phyloP scores from a whole-genome alignment of 805 yeast species.

The Saccharomyces kudriavzevii region DNA sequence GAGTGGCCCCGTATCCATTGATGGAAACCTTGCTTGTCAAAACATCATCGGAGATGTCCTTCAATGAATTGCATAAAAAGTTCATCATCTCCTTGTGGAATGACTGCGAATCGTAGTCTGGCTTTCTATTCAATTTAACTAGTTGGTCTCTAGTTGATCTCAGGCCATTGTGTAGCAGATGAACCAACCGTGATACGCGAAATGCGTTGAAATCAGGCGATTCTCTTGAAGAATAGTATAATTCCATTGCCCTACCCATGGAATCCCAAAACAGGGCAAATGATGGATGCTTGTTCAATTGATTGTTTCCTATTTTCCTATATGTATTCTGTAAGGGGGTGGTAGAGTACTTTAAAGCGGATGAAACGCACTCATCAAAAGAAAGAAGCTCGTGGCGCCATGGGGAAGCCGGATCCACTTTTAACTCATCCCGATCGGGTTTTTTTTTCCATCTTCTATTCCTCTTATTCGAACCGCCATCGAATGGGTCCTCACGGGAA shows the following conservation, averaged over 20 bases:
- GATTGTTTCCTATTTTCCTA: constrained; percentile 5
- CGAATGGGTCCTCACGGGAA: neutral
- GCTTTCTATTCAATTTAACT: constrained; percentile 43
- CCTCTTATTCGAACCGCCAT: neutral
- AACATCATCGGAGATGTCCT: constrained; percentile 41
- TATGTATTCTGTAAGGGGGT: constrained; percentile 10
- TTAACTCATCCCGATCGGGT: neutral
- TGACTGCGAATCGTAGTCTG: constrained; percentile 49
- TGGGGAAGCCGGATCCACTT: neutral
- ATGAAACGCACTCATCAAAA: constrained; percentile 14
- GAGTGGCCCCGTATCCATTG: constrained; percentile 45
- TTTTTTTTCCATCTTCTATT: neutral
- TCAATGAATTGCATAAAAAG: constrained; percentile 38
- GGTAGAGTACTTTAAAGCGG: constrained; percentile 10
- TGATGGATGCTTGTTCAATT: neutral
- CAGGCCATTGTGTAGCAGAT: constrained; percentile 43
- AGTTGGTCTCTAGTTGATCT: constrained; percentile 45
- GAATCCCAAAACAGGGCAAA: constrained; percentile 41
- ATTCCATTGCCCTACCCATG: constrained; percentile 38
- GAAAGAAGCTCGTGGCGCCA: constrained; percentile 1
- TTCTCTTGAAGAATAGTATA: constrained; percentile 37
- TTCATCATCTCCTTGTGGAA: constrained; percentile 41
- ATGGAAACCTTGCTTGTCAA: constrained; percentile 34
- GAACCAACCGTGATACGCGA: constrained; percentile 39
- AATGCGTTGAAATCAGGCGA: constrained; percentile 37